phyloP scores from a whole-genome alignment of 2,329 filamentous ascomycete species.

The Ophidiomyces ophidiicola region DNA sequence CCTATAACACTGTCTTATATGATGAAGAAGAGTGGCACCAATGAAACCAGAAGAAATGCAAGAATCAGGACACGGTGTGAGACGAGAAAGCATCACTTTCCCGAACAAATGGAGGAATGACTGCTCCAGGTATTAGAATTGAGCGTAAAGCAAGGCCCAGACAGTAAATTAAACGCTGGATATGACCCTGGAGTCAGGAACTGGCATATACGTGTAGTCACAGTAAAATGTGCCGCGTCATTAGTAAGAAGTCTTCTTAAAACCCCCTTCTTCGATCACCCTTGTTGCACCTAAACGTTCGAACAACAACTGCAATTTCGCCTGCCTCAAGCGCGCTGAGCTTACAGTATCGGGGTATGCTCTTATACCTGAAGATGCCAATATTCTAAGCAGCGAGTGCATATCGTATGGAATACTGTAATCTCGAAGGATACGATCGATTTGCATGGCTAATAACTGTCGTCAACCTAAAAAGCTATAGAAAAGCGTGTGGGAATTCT shows the following conservation, averaged over 20 bases:
- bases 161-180: too few relatives aligned
- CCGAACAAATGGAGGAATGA: too few relatives aligned
- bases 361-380: conserved; percentile 6
- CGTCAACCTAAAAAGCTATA: background rate
- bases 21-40: too few relatives aligned
- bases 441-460: conserved; percentile 19
- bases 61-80: too few relatives aligned
- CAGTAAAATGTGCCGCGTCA: background rate
- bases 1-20: too few relatives aligned
- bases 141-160: too few relatives aligned
- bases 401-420: conserved; percentile 18
- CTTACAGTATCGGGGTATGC: conserved; percentile 8
- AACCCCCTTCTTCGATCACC: conserved; percentile 15
- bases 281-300: conserved; percentile 18
- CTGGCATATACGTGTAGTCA: too few relatives aligned
- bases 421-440: conserved; percentile 20
- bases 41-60: too few relatives aligned
- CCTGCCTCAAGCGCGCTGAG: conserved; percentile 14
- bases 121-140: too few relatives aligned
- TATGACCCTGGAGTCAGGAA: too few relatives aligned
- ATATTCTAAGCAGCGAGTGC: conserved; percentile 11
- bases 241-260: conserved; percentile 4
- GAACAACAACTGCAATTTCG: conserved; percentile 18
- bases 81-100: too few relatives aligned
- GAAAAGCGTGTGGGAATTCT: conserved; percentile 1